A percentile compares a stretch with the other conserved stretches of the same genome.
Evolutionary conservation across 352 stramenopile species (phyloP).

Genomic region (Lagenidium giganteum): DNA sequence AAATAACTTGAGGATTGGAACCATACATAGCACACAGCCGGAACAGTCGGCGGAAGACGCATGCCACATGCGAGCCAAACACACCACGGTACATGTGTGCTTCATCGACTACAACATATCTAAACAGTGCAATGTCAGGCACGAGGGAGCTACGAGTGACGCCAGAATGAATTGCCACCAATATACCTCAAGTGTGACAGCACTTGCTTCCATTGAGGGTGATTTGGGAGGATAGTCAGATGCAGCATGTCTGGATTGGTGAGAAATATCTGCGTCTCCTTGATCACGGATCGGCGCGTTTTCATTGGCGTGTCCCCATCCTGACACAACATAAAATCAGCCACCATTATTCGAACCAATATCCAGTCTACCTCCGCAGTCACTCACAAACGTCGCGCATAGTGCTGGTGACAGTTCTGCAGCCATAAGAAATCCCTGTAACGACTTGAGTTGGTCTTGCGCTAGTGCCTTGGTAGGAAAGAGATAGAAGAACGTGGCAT

Average conservation of each 20-base stretch:
- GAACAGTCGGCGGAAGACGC: slow-evolving; percentile 88
- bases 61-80: slow-evolving; percentile 80
- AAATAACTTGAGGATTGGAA: slow-evolving; percentile 86
- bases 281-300: slow-evolving; percentile 78
- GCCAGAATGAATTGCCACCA: slow-evolving; percentile 17
- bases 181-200: slow-evolving; percentile 88
- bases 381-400: slow-evolving; percentile 62
- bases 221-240: slow-evolving; percentile 92
- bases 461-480: slow-evolving; percentile 99
- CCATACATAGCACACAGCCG: slow-evolving; percentile 84
- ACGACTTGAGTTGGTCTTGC: slow-evolving; percentile 95
- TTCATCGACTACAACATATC: slow-evolving; percentile 77
- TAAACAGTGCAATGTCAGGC: slow-evolving; percentile 15
- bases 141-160: not conserved
- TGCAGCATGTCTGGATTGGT: slow-evolving; percentile 99
- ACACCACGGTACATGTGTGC: slow-evolving; percentile 94
- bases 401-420: slow-evolving; percentile 39
- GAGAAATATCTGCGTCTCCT: slow-evolving; percentile 92
- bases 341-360: too few species aligned
- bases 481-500: slow-evolving; percentile 88
- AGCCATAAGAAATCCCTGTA: slow-evolving; percentile 66
- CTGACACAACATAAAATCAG: slow-evolving; percentile 23
- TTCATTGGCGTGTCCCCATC: slow-evolving; percentile 95
- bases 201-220: slow-evolving; percentile 86
- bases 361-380: too few species aligned